Evolutionary conservation across 495 filamentous ascomycete species (phyloP).

Genomic region (Hyaloscypha bicolor): DNA sequence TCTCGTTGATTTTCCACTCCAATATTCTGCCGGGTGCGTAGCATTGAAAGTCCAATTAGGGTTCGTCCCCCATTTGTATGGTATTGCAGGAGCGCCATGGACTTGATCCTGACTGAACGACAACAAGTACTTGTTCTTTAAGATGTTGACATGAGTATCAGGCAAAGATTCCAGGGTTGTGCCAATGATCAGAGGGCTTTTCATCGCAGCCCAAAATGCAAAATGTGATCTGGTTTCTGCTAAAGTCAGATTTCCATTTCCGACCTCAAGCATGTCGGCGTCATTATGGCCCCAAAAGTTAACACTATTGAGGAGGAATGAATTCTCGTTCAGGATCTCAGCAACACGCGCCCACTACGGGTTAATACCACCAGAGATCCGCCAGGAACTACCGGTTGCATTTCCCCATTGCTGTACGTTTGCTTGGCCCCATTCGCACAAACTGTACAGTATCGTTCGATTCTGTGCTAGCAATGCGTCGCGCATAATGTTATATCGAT

Average conservation of each 20-base stretch:
- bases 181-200: conserved; percentile 54
- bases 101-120: conserved; percentile 61
- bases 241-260: conserved; percentile 40
- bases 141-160: conserved; percentile 38
- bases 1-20: conserved; percentile 51
- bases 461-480: conserved; percentile 39
- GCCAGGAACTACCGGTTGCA: conserved; percentile 34
- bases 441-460: conserved; percentile 38
- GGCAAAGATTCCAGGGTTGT: conserved; percentile 44
- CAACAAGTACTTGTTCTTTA: conserved; percentile 50
- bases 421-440: conserved; percentile 41
- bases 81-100: conserved; percentile 55
- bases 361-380: conserved; percentile 42
- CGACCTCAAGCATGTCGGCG: conserved; percentile 54
- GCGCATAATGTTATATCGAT: conserved; percentile 35
- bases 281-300: conserved; percentile 61
- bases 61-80: conserved; percentile 58
- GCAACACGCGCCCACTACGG: conserved; percentile 10
- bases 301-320: conserved; percentile 49
- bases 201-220: conserved; percentile 55
- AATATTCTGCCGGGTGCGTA: conserved; percentile 62
- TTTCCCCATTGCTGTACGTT: conserved; percentile 36
- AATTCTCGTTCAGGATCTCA: conserved; percentile 50
- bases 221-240: conserved; percentile 51
- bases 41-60: conserved; percentile 62